Base-by-base conservation (phyloP, 306 rosid genomes). In the Malus sieversii region DNA sequence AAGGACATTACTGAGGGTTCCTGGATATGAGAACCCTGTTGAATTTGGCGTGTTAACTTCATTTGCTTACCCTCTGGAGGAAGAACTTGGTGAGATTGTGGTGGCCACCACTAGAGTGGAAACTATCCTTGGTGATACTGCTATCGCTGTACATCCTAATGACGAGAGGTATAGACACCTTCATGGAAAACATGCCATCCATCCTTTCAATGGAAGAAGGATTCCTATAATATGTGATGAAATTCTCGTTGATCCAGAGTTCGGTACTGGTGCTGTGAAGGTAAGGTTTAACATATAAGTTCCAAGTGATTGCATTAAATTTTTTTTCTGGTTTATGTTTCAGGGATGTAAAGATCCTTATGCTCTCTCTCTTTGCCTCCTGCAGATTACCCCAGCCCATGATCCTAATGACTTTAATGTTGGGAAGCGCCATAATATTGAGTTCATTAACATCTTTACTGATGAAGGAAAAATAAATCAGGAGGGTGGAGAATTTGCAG, bases 101-200 rank as follows among this genome's bases (percentile, higher is more conserved):
- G 97, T 92, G 67, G 97, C 97, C 75, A 92, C 99, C 53, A 95
- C 97, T 72, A 83, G 99, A 78, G 88, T 95, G 75, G 99, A 95
- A 82, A 92, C 97, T 11, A 95, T 95, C 93, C 97, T 95, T n/a
- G 99, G 99, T 19, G 99, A 95, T 84, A 88, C 97, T 73, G 97
- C 99, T 40, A 90, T 95, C 71, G 97, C 97, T 35, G 68, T 95
- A 71, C 97, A 92, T 80, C 96, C 99, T 51, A 77, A 79, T 53
- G 97, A 92, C 68, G 76, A 73, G n/a, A 84, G 97, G 85, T 95
- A 90, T 82, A 75, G 67, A 13, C 85, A 79, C 70, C 91, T 92
- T 79, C 97, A 92, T 60, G 97, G 99, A 68, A 95, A 95, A 80
- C 87, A 40, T 87, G 96, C 92, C 53, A 76, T 89, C 81, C 99